Evolutionary conservation across 371 early-diverging fungal species (phyloP), one percentile per base, ranked within the genome.

Genomic region (Blakeslea trispora): DNA sequence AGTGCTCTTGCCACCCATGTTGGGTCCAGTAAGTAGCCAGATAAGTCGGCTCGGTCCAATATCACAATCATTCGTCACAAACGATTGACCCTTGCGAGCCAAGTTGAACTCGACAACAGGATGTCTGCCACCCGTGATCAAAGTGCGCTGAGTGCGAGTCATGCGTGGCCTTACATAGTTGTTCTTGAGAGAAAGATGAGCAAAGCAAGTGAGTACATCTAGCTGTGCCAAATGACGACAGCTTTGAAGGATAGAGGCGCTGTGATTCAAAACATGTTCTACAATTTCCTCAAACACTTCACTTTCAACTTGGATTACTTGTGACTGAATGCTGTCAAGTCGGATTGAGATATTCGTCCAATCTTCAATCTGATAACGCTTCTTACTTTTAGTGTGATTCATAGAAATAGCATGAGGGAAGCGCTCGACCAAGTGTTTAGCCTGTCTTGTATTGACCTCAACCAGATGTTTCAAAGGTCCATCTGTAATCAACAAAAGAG

Each of bases 1-100:
- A 0, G 98, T 96, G 59, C 91, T 91, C 70, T 96, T 96, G 42
- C 97, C 97, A 13, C 95, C 97, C 97, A 96, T 96, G 59, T 96
- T 96, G 0, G 97, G 96, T 0, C 87, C 96, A 34, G 94, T 95
- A 55, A 95, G 39, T 17, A 91, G 67, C 83, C 86, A 91, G n/a
- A 85, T 47, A 8, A 83, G 69, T 17, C 81, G 63, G 5, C 81
- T 62, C 5, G 64, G 59, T 9, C 75, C 80, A 9, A 96, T 69
- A 11, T 62, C 10, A 45, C 88, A 86, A 61, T 91, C 88, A 50
- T 96, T 97, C n/a, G 72, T 69, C 14, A 88, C 74, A 70, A 90
- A 96, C 32, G 83, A 66, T 10, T 80, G 72, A 3, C 83, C 86
- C 35, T 77, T 78, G 9, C 60, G 58, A 21, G 81, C 74, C 19